Conservation (phyloP, 129 eudicot species). For the Mikania micrantha region DNA sequence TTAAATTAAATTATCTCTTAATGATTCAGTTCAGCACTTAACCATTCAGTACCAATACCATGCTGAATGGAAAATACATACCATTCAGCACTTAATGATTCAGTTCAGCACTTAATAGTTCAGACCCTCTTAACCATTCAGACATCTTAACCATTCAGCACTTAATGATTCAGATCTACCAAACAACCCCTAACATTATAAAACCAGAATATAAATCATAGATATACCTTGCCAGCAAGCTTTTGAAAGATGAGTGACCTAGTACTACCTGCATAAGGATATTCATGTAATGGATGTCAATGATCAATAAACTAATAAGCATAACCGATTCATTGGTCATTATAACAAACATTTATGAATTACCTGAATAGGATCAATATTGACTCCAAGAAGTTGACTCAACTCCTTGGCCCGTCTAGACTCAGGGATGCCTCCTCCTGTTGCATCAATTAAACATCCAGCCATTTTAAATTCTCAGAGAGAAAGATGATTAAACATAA, state of each 20-base stretch:
- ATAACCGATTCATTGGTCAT: neutral
- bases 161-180: too few species aligned
- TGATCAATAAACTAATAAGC: neutral
- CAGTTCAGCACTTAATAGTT: too few species aligned
- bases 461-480: neutral
- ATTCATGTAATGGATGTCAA: neutral
- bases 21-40: too few species aligned
- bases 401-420: slow-evolving; percentile 53
- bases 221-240: slow-evolving; percentile 47
- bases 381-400: slow-evolving; percentile 55
- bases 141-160: too few species aligned
- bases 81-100: too few species aligned
- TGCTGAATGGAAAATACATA: too few species aligned
- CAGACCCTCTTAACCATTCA: too few species aligned
- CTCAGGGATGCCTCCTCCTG: slow-evolving; percentile 74
- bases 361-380: slow-evolving; percentile 54
- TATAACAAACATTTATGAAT: slow-evolving; percentile 4
- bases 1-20: too few species aligned
- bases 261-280: slow-evolving; percentile 44
- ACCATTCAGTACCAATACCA: too few species aligned
- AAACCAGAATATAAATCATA: slow-evolving; percentile 1
- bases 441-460: slow-evolving; percentile 2
- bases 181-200: too few species aligned
- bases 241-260: slow-evolving; percentile 56
- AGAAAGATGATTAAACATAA: neutral